Evolutionary conservation across 2,329 filamentous ascomycete genomes (phyloP).

Genomic region (Aciculosporium take): DNA sequence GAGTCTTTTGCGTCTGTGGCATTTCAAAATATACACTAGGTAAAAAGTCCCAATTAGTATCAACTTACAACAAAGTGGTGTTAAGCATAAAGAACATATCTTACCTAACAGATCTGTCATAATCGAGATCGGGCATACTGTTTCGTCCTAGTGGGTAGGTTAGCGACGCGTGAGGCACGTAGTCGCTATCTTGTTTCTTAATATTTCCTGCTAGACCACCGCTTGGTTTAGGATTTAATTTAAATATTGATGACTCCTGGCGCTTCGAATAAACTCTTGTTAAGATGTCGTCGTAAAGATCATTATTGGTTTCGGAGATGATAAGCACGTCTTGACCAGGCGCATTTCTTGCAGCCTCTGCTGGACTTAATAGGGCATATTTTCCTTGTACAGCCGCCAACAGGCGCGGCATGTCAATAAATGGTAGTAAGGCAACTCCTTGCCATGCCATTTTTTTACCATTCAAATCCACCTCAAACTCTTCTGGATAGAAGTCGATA

Average conservation of each 20-base stretch:
- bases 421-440: conserved; percentile 81
- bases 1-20: conserved; percentile 54
- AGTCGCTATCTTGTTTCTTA: conserved; percentile 60
- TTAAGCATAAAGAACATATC: conserved; percentile 12
- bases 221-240: conserved; percentile 60
- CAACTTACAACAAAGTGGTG: background rate
- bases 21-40: conserved; percentile 72
- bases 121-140: conserved; percentile 62
- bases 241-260: conserved; percentile 49
- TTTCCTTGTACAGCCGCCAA: conserved; percentile 69
- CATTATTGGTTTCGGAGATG: conserved; percentile 66
- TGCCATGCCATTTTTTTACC: conserved; percentile 99
- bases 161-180: conserved; percentile 73
- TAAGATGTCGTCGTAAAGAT: conserved; percentile 71
- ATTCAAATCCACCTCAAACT: conserved; percentile 86
- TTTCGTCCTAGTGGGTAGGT: conserved; percentile 60
- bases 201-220: conserved; percentile 69
- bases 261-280: conserved; percentile 87
- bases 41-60: background rate
- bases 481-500: conserved; percentile 92
- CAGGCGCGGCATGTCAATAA: conserved; percentile 84
- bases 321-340: conserved; percentile 70
- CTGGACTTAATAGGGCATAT: conserved; percentile 63
- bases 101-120: conserved; percentile 75
- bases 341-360: conserved; percentile 66